Percentiles rank a stretch among this genome's conserved stretches.
Conservation (phyloP, 2,329 filamentous ascomycete genomes). For the Bipolaris victoriae region DNA sequence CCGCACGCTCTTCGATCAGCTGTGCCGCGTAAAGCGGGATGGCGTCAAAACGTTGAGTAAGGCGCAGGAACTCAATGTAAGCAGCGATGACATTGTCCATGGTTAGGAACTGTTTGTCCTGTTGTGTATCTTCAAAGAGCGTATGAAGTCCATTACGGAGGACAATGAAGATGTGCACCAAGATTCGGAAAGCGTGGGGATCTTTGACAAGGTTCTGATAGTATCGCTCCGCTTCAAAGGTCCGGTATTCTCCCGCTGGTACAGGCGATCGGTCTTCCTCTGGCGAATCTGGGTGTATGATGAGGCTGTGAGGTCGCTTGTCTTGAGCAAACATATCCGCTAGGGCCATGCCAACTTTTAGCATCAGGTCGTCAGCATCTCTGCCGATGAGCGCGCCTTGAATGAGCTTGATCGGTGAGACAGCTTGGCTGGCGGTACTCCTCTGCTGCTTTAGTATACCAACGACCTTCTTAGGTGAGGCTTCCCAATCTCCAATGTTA, state of each 20-base stretch:
- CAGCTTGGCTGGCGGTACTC: conserved; percentile 64
- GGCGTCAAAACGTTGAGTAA: conserved; percentile 70
- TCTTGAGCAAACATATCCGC: conserved; percentile 46
- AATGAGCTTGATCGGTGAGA: conserved; percentile 72
- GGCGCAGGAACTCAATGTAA: conserved; percentile 80
- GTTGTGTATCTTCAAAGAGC: conserved; percentile 18
- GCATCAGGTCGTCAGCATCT: conserved; percentile 55
- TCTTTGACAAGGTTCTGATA: conserved; percentile 48
- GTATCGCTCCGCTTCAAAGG: conserved; percentile 30
- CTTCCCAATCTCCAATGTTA: conserved; percentile 63
- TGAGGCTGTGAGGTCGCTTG: conserved; percentile 35
- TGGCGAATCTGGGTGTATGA: conserved; percentile 39
- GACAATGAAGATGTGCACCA: conserved; percentile 66
- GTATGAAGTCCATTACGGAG: conserved; percentile 58
- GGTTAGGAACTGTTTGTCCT: conserved; percentile 38
- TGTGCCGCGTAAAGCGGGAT: conserved; percentile 87
- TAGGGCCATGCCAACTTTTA: conserved; percentile 53
- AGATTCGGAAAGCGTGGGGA: conserved; percentile 53
- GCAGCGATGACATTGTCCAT: conserved; percentile 79
- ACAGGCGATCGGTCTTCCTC: conserved; percentile 26
- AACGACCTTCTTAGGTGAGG: conserved; percentile 63
- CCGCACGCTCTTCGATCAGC: conserved; percentile 67
- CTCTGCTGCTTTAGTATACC: conserved; percentile 63
- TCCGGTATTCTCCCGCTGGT: conserved; percentile 26
- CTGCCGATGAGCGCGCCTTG: conserved; percentile 76